Conservation (phyloP, 495 filamentous ascomycete species). For the Tetracladium marchalianum region DNA sequence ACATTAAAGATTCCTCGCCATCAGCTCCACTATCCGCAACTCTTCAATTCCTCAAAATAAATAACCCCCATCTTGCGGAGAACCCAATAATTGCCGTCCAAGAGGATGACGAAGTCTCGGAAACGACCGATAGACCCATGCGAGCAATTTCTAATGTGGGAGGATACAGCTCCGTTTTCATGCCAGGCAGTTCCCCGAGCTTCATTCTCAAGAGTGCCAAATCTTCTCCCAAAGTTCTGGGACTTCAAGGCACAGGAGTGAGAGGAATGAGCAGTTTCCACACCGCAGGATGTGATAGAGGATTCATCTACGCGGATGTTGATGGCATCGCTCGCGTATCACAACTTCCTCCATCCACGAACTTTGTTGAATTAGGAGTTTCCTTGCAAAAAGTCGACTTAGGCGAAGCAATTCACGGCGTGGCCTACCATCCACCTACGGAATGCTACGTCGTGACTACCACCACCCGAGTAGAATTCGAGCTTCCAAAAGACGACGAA, state of each 20-base stretch:
- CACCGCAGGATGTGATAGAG: conserved; percentile 60
- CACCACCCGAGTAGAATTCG: conserved; percentile 55
- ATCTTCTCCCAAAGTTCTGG: conserved; percentile 62
- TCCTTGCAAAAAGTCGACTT: conserved; percentile 57
- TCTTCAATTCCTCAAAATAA: conserved; percentile 69
- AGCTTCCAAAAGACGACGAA: conserved; percentile 75
- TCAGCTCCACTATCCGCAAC: conserved; percentile 27
- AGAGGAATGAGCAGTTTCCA: conserved; percentile 62
- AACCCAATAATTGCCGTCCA: conserved; percentile 28
- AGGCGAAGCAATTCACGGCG: conserved; percentile 56
- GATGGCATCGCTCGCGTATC: conserved; percentile 56
- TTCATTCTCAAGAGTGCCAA: conserved; percentile 73
- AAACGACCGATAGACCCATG: conserved; percentile 15
- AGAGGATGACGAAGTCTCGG: conserved; percentile 1
- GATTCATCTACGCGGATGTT: conserved; percentile 70
- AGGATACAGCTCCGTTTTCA: conserved; percentile 69
- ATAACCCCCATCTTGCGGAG: conserved; percentile 49
- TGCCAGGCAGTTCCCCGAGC: conserved; percentile 65
- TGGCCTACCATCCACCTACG: conserved; percentile 67
- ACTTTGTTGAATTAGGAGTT: conserved; percentile 61
- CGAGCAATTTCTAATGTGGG: conserved; percentile 42
- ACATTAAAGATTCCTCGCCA: conserved; percentile 25
- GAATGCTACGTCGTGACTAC: conserved; percentile 70
- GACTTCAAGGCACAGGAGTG: conserved; percentile 52
- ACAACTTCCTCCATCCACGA: conserved; percentile 51